Evolutionary conservation across 78 protist genomes (phyloP), one percentile per base, ranked within the genome.

Genomic region (Dictyostelium brefeldianum): DNA sequence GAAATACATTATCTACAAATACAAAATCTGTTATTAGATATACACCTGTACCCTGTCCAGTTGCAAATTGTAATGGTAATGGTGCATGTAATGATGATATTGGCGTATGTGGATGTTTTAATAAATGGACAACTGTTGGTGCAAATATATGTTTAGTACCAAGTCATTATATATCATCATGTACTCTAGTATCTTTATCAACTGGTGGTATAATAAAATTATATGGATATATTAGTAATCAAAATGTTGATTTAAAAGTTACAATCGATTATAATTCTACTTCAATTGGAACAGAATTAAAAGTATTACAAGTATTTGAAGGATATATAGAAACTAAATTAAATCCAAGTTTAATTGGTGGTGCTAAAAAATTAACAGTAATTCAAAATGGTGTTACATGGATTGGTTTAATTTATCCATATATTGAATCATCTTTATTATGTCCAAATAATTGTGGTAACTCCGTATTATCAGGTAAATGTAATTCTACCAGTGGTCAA

Each of bases 361-460:
- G 67, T 18, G 18, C 36, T 57, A n/a, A 7, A n/a, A n/a, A 22
- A 18, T 17, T 57, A 57, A 57, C 18, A 57, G 14, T 57, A 15
- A 2, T 7, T 57, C 67, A 57, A 22, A 57, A 57, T 57, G 67
- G n/a, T 14, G 22, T 57, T 0, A 12, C 18, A 8, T n/a, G 29
- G 67, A n/a, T 57, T 57, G 67, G 67, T 22, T 4, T 53, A 53
- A 53, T 53, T 53, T 53, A 57, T n/a, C 67, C 29, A 7, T 57
- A 57, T 18, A 18, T 57, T 6, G 67, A n/a, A n/a, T 25, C 67
- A 18, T 14, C n/a, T 1, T n/a, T n/a, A n/a, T 8, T 22, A 6
- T 57, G 67, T n/a, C 67, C 67, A n/a, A n/a, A 57, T 22, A 57
- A 57, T 57, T 57, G 67, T 57, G 29, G 67, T n/a, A 9, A n/a